Percentiles rank a stretch among this genome's conserved stretches.
Evolutionary conservation across 2,329 filamentous ascomycete genomes (phyloP).

Genomic region (Aspergillus quadricinctus): DNA sequence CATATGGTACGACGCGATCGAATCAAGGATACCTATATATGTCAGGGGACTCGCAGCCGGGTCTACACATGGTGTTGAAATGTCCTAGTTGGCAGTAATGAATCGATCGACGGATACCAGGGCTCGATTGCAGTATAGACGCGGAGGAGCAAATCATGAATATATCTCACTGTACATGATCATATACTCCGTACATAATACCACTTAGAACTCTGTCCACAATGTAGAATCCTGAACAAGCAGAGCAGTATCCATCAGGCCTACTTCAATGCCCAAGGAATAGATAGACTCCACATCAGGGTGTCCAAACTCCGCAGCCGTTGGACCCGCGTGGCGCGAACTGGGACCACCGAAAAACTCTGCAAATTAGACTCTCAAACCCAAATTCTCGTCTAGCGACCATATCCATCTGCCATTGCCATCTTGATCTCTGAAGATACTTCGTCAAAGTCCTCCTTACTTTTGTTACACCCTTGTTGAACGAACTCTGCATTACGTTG

Average conservation of each 20-base stretch:
- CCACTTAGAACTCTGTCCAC: no score
- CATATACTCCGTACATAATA: background rate
- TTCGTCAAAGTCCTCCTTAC: background rate
- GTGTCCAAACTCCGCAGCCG: background rate
- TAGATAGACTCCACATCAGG: background rate
- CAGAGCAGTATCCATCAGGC: no score
- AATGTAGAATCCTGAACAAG: no score
- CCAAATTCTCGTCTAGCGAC: background rate
- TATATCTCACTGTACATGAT: background rate
- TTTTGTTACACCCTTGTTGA: background rate
- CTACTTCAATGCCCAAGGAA: background rate
- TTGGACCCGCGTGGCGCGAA: background rate
- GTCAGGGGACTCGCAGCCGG: background rate
- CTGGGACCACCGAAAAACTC: background rate
- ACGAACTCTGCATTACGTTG: background rate
- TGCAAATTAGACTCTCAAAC: background rate
- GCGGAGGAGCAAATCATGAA: background rate
- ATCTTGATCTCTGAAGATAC: background rate
- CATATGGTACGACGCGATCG: no score
- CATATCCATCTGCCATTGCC: background rate
- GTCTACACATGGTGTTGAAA: background rate
- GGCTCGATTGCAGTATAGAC: background rate
- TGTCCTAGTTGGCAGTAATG: no score
- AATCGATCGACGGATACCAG: background rate
- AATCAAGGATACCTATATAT: background rate